Conservation (phyloP, 306 rosid species). For the Pachyrhizus erosus region DNA sequence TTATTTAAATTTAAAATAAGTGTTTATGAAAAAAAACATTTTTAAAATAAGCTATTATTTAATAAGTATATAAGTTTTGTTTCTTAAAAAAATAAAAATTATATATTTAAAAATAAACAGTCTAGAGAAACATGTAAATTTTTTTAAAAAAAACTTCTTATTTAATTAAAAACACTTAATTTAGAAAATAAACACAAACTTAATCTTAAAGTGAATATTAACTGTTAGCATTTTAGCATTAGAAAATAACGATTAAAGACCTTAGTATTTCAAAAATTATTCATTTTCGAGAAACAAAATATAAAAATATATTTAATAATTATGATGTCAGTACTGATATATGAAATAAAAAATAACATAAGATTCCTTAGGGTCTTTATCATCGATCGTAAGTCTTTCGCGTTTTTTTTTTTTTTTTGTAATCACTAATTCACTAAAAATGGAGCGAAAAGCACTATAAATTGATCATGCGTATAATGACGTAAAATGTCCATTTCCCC, state of each 20-base stretch:
- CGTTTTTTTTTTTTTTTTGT: not conserved
- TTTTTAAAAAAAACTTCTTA: too few relatives aligned
- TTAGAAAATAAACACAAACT: too few relatives aligned
- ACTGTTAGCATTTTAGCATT: not conserved
- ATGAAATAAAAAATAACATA: not conserved
- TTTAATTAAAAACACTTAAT: too few relatives aligned
- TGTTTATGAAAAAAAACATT: too few relatives aligned
- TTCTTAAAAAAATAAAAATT: too few relatives aligned
- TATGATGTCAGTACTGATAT: not conserved
- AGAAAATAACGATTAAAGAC: not conserved
- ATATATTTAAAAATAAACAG: too few relatives aligned
- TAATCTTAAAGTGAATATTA: not conserved
- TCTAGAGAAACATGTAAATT: too few relatives aligned
- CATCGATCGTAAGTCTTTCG: constrained; percentile 24
- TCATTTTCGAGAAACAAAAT: not conserved
- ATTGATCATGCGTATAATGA: constrained; percentile 35
- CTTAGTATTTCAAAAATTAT: not conserved
- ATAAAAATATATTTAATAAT: not conserved
- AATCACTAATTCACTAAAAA: not conserved
- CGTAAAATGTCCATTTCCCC: constrained; percentile 41
- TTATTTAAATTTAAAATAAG: too few relatives aligned
- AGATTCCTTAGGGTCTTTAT: constrained; percentile 6
- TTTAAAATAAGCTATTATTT: too few relatives aligned
- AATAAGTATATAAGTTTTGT: too few relatives aligned
- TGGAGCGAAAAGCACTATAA: constrained; percentile 29